Evolutionary conservation across 2,329 filamentous ascomycete species (phyloP), one percentile per base, ranked within the genome.

Genomic region (Colletotrichum lupini): DNA sequence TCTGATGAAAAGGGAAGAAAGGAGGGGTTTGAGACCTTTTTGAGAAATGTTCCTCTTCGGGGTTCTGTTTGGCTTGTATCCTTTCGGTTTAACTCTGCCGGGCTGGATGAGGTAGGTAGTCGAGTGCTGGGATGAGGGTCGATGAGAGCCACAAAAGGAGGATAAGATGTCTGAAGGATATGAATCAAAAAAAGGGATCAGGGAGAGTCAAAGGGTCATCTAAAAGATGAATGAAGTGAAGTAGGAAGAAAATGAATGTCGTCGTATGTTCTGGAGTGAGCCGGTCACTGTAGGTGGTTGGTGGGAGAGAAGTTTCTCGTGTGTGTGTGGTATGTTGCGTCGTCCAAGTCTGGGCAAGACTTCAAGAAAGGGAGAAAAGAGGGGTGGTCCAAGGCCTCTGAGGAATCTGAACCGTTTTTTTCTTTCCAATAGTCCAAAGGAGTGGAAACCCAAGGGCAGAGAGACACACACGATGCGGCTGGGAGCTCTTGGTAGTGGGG

Each of bases 111-210:
- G 37, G 19, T 52, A 35, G 37, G 19, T 57, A 32, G 30, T 58
- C 24, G 26, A 26, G 32, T 61, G 56, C 57, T 14, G 28, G 32
- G 67, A 56, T 57, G 53, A 49, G 53, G 57, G 53, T 58, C 46
- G 46, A 37, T 22, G 35, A 56, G 42, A 28, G 46, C 67, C 52
- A 52, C 60, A 22, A 56, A 30, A 66, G 19, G 30, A 55, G 37
- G 56, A 58, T 37, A 19, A 19, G 35, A 49, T 57, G 67, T 73
- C 60, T 65, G 46, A 61, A 71, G 37, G 22, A 28, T 62, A 52
- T 73, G 71, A 71, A 64, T 73, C 71, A 73, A 57, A 68, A 68
- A 69, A 30, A 28, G 12, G 16, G 19, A 65, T 42, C 52, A 70
- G 32, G 37, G 28, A 64, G 67, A 71, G 71, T 73, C 58, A 68